A percentile compares a stretch with the other conserved stretches of the same genome.
Conservation (phyloP, 2,329 filamentous ascomycete genomes). For the Xylariaceae sp. region DNA sequence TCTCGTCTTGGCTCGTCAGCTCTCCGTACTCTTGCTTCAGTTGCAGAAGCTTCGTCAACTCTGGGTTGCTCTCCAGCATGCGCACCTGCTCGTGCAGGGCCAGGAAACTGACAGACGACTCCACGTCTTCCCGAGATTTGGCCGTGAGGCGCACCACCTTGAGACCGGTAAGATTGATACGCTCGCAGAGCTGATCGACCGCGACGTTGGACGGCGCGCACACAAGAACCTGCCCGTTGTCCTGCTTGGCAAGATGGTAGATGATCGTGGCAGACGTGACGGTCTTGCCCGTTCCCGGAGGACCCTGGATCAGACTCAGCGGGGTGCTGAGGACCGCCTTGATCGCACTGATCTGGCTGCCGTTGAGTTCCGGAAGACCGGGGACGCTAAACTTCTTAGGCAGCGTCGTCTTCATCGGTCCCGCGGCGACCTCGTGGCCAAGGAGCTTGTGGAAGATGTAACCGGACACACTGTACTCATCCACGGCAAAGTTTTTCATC, state of each 20-base stretch:
- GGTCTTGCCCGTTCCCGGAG: conserved; percentile 95
- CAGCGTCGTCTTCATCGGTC: conserved; percentile 90
- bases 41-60: conserved; percentile 85
- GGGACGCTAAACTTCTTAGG: conserved; percentile 97
- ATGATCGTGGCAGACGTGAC: conserved; percentile 98
- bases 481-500: conserved; percentile 98
- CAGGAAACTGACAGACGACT: conserved; percentile 94
- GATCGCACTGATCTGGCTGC: conserved; percentile 92
- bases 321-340: conserved; percentile 92
- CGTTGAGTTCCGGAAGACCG: conserved; percentile 88
- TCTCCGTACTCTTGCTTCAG: conserved; percentile 90
- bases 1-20: conserved; percentile 91
- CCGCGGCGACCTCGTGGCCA: conserved; percentile 88
- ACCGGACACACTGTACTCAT: conserved; percentile 96
- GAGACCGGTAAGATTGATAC: conserved; percentile 87
- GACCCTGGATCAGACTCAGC: conserved; percentile 91
- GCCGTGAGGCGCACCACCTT: conserved; percentile 98
- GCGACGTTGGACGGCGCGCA: conserved; percentile 98
- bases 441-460: conserved; percentile 98
- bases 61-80: conserved; percentile 93
- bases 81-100: conserved; percentile 95
- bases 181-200: conserved; percentile 95
- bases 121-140: conserved; percentile 96
- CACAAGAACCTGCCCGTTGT: conserved; percentile 88
- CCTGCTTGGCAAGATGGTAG: conserved; percentile 93